Evolutionary conservation across 2,329 filamentous ascomycete genomes (phyloP), one percentile per base, ranked within the genome.

Genomic region (Apiospora koreana): DNA sequence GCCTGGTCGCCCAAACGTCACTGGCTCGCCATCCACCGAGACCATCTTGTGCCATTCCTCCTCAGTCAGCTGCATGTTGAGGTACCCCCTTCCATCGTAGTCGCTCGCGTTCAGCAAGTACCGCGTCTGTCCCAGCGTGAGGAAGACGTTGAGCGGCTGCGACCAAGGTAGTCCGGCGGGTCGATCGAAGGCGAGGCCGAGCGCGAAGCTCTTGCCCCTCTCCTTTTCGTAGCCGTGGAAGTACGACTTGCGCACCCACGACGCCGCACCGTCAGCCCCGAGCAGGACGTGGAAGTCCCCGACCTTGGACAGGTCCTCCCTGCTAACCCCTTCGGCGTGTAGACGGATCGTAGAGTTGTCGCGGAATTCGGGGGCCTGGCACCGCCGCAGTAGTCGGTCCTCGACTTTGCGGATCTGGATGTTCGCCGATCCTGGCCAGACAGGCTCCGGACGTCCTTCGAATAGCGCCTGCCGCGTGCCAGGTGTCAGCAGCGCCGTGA

Each of bases 391-490:
- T 25, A 81, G 75, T 7, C 79, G 73, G 54, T 81, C 79, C 50
- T 81, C 80, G n/a, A 81, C 79, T 73, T 81, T 81, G 58, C 80
- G 79, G 68, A 81, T 81, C 70, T 81, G 79, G 28, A 81, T 79
- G 67, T 81, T 81, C 25, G 78, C 78, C 9, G 79, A 80, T 0
- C 76, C 79, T 5, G 80, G 80, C 80, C 80, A 81, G 0, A 81
- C 80, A 1, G 74, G 71, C 69, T 81, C 80, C 0, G 79, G 78
- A 2, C 77, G 73, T 0, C 77, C 79, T 1, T 75, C 75, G 64
- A 80, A 80, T 25, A 81, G 74, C 0, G 79, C 79, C 9, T 79
- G 71, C 16, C 70, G 77, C 3, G 79, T 77, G 3, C 50, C 69
- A 16, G 74, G 69, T 67, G 73, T 80, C 67, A 81, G 72, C 10